These are phyloP conservation scores for Pelargonium myrrhifolium DNA, from an alignment of 441 rosid genomes.

Conservation along the genomic window DNA sequence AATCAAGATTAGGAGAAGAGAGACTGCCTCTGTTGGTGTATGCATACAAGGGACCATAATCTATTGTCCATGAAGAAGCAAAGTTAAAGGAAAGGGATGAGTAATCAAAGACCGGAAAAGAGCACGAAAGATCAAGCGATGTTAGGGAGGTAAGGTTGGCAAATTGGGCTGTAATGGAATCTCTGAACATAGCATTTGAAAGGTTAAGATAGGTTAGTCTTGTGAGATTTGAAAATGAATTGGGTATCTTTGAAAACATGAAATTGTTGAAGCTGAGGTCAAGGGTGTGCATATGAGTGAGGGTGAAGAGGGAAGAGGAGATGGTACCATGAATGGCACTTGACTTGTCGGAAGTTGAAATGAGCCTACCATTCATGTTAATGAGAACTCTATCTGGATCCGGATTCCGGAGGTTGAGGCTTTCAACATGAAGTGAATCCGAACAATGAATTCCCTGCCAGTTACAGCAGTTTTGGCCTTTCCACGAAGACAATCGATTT, in stretches of 20 bases:
- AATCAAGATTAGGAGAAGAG: conserved; percentile 1
- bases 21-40: background rate
- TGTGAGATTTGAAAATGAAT: background rate
- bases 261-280: conserved; percentile 15
- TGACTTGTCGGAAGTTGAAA: background rate
- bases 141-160: conserved; percentile 1
- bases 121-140: background rate
- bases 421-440: conserved; percentile 14
- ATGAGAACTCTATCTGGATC: background rate
- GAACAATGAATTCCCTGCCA: conserved; percentile 25
- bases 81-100: conserved; percentile 4
- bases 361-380: background rate
- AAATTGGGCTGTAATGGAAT: background rate
- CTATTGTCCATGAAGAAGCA: background rate
- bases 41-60: background rate
- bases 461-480: conserved; percentile 23
- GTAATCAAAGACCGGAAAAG: background rate
- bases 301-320: conserved; percentile 3
- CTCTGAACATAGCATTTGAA: conserved; percentile 7
- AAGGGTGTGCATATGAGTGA: conserved; percentile 3
- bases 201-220: conserved; percentile 4
- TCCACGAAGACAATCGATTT: conserved; percentile 22
- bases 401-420: conserved; percentile 22
- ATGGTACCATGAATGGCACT: background rate
- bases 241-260: conserved; percentile 9